Base-by-base conservation (phyloP, 495 filamentous ascomycete genomes). In the Neurospora sublineolata region DNA sequence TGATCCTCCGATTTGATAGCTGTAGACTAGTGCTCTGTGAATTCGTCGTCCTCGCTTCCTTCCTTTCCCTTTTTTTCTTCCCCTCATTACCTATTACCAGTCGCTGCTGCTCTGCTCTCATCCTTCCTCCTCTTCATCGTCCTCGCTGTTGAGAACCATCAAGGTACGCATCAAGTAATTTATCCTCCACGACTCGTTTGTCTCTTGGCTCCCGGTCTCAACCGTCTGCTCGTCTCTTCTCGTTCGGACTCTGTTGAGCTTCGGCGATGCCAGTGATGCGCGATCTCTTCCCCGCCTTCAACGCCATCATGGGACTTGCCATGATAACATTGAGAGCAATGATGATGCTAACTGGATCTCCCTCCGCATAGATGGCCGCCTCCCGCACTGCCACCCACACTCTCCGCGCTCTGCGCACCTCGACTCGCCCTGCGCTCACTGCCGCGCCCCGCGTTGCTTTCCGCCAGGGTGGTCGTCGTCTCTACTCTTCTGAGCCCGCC, bases 401-500 rank as follows among this genome's bases (percentile, higher is more conserved):
- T 72, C 79, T 86, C 79, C 89, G 89, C 74, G 86, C 88, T 74
- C 80, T 89, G 75, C 88, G 87, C 77, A 83, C 86, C 70, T 82
- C 86, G 37, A 77, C 84, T 71, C 84, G 84, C 67, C 83, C 81
- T 70, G 81, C 83, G 30, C 77, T 85, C 72, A 79, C 83, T 42
- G 82, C 80, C 38, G 80, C 85, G 40, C 83, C 86, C 42, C 85
- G 86, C 64, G 86, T 89, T 74, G 84, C 85, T 72, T 87, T 91
- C 82, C 90, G 88, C 78, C 85, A 87, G 76, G 80, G 87, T 73
- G 84, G 86, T 77, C 90, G 88, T 72, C 91, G 92, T 68, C 89
- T 90, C 79, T 97, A 94, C 83, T 88, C 94, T 41, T 92, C 91
- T 38, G 87, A 89, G 75, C 80, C 90, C 41, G 81, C 87, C 30